phyloP scores from a whole-genome alignment of 305 asterid genomes.

The Fraxinus albicans region DNA sequence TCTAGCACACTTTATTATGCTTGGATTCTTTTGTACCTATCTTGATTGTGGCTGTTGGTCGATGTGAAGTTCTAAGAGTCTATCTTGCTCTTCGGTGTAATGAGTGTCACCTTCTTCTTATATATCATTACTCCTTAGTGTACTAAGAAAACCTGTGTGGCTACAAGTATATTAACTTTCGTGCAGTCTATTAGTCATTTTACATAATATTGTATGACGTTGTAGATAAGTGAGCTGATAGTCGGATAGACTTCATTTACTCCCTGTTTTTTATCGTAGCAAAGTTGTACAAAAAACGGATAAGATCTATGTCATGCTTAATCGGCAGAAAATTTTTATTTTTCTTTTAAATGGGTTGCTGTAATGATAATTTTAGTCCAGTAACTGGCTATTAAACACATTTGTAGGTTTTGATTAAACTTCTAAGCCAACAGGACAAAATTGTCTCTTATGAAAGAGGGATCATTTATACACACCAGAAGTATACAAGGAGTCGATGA shows the following conservation, averaged over 20 bases:
- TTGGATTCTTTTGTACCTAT: not conserved
- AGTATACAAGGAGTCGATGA: constrained; percentile 79
- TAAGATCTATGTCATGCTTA: not conserved
- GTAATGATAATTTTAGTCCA: not conserved
- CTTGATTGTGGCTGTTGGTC: not conserved
- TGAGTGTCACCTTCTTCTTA: not conserved
- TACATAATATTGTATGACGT: too few relatives aligned
- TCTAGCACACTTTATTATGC: not conserved
- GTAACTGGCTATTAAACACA: not conserved
- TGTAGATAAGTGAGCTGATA: not conserved
- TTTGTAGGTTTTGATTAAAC: constrained; percentile 49
- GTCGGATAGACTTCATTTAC: not conserved
- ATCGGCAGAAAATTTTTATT: too few relatives aligned
- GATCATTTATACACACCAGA: constrained; percentile 62
- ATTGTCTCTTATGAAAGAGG: constrained; percentile 70
- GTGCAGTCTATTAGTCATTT: too few relatives aligned
- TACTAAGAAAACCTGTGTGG: too few relatives aligned
- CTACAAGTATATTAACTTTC: too few relatives aligned
- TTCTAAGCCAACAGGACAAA: constrained; percentile 39
- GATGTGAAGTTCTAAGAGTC: not conserved
- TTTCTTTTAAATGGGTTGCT: not conserved
- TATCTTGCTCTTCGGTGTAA: not conserved
- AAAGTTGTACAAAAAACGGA: too few relatives aligned
- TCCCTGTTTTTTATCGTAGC: not conserved
- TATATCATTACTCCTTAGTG: not conserved